Evolutionary conservation across 139 green algal species (phyloP), one percentile per base, ranked within the genome.

Genomic region (Pedinophyceae sp.): DNA sequence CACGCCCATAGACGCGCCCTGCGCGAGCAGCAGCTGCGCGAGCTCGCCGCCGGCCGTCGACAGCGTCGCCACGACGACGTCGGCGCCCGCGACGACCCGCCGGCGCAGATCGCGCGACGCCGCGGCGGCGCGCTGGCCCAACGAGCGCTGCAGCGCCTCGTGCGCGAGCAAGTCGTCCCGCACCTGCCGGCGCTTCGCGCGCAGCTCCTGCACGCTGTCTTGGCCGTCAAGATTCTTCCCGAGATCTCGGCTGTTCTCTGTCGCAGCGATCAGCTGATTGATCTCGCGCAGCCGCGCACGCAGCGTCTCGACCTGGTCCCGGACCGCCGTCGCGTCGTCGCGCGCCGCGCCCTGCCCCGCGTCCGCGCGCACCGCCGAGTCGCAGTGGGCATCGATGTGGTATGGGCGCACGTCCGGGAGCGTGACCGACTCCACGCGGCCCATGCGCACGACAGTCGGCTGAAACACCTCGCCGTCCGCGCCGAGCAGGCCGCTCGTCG

Each of bases 21-120:
- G n/a, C n/a, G n/a, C 34, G 34, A 13, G 28, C 45, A 69, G 20
- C 16, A 81, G 63, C 29, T 41, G 30, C 24, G 62, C 45, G 45
- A 81, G 64, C 30, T 86, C 77, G 4, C 76, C 80, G 10, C 75
- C 80, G 6, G 77, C 69, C 7, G 63, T 47, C 15, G 57, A 70
- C 38, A 88, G 68, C 2, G 80, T 88, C 54, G 65, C 75, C 3
- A 13, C 34, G 10, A 43, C 34, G 34, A 43, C 34, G 34, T 43
- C 34, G 10, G 34, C 34, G 34, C 10, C 7, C 10, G 13, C 10
- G 10, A 43, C 10, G 34, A 13, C 34, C 10, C 10, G 10, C 10
- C 34, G 34, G 34, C 34, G 34, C 10, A 7, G 34, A 13, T 43
- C 34, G 34, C 10, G 10, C 10, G 34, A 43, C 10, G 13, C 10